Conservation (phyloP, 2,329 filamentous ascomycete genomes). For the Thelonectria rubi region DNA sequence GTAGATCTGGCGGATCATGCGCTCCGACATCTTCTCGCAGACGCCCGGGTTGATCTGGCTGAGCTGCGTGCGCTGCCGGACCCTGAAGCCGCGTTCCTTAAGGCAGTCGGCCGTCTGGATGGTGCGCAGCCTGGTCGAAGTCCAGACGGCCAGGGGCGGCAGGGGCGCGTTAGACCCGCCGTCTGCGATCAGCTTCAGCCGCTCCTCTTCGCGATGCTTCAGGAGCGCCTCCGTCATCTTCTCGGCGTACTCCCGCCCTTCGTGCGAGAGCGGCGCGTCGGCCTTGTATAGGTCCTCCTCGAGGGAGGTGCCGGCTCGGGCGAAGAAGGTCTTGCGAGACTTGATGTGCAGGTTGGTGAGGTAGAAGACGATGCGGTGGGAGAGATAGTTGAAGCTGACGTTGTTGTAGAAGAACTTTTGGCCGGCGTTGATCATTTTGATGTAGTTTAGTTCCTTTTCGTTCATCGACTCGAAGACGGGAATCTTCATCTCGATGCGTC, state of each 20-base stretch:
- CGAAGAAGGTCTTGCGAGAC: constrained; percentile 91
- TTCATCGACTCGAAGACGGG: constrained; percentile 97
- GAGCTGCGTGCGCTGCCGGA: constrained; percentile 93
- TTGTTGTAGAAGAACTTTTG: constrained; percentile 96
- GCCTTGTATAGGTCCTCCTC: constrained; percentile 92
- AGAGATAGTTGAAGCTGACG: constrained; percentile 94
- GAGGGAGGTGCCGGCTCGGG: constrained; percentile 83
- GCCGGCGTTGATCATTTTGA: constrained; percentile 99
- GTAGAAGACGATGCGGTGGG: constrained; percentile 97
- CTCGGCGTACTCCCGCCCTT: constrained; percentile 81
- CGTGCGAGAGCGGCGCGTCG: constrained; percentile 83
- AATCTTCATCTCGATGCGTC: constrained; percentile 89
- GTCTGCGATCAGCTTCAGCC: constrained; percentile 71
- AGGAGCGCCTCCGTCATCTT: constrained; percentile 88
- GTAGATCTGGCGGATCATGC: constrained; percentile 80
- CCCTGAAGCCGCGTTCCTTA: constrained; percentile 81
- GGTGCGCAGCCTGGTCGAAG: constrained; percentile 88
- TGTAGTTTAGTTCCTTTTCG: constrained; percentile 92
- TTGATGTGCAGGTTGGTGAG: constrained; percentile 98
- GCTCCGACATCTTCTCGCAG: constrained; percentile 91
- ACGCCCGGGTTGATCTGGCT: constrained; percentile 97
- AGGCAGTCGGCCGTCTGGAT: constrained; percentile 89
- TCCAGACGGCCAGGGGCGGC: constrained; percentile 91
- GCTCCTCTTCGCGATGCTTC: constrained; percentile 84
- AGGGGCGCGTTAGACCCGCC: constrained; percentile 74